A percentile compares a stretch with the other conserved stretches of the same genome.
Conservation (phyloP, 805 yeast species). For the Teunomyces tritomae region DNA sequence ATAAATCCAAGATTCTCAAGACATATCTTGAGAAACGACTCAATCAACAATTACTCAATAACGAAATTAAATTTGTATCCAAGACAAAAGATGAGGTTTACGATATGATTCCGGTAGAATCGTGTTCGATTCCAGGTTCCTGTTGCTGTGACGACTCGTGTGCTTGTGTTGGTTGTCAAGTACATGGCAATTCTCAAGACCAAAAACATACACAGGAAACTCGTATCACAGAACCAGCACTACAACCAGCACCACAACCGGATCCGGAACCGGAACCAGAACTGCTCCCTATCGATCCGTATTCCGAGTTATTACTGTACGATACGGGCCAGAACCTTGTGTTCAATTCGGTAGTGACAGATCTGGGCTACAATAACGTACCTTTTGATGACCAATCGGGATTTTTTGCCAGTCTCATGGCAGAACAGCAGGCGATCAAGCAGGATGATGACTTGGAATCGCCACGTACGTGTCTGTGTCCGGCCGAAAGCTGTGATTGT, state of each 20-base stretch:
- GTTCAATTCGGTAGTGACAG: slow-evolving; percentile 4
- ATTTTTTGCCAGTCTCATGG: slow-evolving; percentile 3
- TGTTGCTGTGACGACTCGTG: slow-evolving; percentile 39
- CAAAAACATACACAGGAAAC: neutral
- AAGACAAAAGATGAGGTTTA: slow-evolving; percentile 8
- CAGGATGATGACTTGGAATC: slow-evolving; percentile 4
- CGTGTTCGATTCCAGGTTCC: slow-evolving; percentile 35
- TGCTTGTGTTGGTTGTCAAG: slow-evolving; percentile 35
- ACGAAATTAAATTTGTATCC: neutral
- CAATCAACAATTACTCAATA: neutral
- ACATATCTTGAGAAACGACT: slow-evolving; percentile 3
- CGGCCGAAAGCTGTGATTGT: slow-evolving; percentile 32
- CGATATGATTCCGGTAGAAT: slow-evolving; percentile 28
- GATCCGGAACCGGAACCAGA: too few species aligned
- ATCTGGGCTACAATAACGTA: neutral
- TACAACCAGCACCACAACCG: neutral
- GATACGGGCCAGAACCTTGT: slow-evolving; percentile 3
- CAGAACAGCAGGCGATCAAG: slow-evolving; percentile 1
- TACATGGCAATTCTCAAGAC: slow-evolving; percentile 24
- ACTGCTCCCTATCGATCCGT: neutral
- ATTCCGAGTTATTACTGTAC: neutral
- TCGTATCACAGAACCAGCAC: neutral
- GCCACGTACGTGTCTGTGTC: slow-evolving; percentile 22
- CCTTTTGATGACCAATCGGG: neutral
- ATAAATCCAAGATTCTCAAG: slow-evolving; percentile 33